phyloP scores from a whole-genome alignment of 2,329 filamentous ascomycete genomes.

The Xylaria sp. region DNA sequence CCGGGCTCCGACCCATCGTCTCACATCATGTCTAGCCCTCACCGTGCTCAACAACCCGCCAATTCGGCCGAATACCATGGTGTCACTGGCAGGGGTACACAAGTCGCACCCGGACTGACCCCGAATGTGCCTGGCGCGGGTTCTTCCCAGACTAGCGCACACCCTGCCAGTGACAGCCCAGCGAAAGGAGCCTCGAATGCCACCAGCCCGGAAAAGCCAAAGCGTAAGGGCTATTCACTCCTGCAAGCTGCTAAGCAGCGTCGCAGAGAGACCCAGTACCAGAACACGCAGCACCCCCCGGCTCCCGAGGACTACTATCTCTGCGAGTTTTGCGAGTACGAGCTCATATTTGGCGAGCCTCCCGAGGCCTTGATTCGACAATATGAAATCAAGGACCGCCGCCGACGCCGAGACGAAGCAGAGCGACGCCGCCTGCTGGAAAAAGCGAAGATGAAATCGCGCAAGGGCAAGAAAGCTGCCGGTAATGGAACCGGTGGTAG shows the following conservation, averaged over 20 bases:
- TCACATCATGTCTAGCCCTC: constrained; percentile 30
- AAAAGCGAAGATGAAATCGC: constrained; percentile 88
- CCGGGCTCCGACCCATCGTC: constrained; percentile 48
- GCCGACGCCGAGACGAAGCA: constrained; percentile 75
- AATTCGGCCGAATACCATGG: constrained; percentile 18
- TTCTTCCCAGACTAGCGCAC: constrained; percentile 15
- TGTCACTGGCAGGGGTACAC: constrained; percentile 13
- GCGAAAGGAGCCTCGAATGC: constrained; percentile 37
- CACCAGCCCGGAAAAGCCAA: constrained; percentile 52
- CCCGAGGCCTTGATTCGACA: constrained; percentile 80
- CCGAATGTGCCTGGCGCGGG: constrained; percentile 15
- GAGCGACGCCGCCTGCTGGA: constrained; percentile 80
- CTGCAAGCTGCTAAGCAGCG: constrained; percentile 70
- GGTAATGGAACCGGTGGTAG: too few relatives aligned
- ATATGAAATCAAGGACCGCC: constrained; percentile 91
- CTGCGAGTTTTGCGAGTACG: constrained; percentile 97
- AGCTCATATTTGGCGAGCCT: constrained; percentile 85
- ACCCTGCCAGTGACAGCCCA: constrained; percentile 29
- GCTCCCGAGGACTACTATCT: constrained; percentile 76
- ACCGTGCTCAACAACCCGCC: constrained; percentile 23
- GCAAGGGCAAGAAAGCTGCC: constrained; percentile 75
- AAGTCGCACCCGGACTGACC: constrained; percentile 18
- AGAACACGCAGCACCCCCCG: constrained; percentile 70
- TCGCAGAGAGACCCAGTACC: constrained; percentile 68
- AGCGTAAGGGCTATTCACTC: constrained; percentile 66